These are phyloP conservation scores for Antrodiella citrinella DNA, from an alignment of 768 basidiomycete species.

Conservation along the genomic window DNA sequence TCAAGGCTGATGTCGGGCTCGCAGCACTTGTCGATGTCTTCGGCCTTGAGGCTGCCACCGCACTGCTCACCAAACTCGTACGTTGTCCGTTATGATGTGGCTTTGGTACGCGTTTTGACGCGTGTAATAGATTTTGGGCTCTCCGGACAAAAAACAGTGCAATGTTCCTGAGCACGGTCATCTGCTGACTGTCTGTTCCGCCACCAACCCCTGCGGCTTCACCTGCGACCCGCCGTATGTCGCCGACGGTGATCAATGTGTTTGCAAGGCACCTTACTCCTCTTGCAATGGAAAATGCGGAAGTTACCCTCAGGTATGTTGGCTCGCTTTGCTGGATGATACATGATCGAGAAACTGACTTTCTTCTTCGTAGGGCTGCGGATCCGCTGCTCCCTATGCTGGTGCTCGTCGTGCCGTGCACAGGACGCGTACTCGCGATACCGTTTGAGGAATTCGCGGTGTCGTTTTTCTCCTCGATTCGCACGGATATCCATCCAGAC, in stretches of 20 bases:
- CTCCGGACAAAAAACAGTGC: slow-evolving; percentile 25
- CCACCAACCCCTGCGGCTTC: slow-evolving; percentile 28
- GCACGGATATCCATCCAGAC: too few relatives aligned
- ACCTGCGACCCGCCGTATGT: slow-evolving; percentile 24
- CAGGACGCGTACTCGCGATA: background rate
- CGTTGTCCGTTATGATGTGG: slow-evolving; percentile 2
- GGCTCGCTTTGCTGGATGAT: background rate
- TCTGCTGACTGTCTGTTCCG: slow-evolving; percentile 22
- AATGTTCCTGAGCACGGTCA: slow-evolving; percentile 25
- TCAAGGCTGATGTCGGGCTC: slow-evolving; percentile 8
- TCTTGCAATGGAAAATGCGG: slow-evolving; percentile 36
- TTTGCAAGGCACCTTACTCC: slow-evolving; percentile 27
- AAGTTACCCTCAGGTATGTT: slow-evolving; percentile 6
- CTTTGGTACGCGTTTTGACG: background rate
- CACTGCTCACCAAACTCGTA: slow-evolving; percentile 18
- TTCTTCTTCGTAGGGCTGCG: slow-evolving; percentile 31
- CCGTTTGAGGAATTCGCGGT: too few relatives aligned
- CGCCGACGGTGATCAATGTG: slow-evolving; percentile 24
- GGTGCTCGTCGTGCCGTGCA: slow-evolving; percentile 9
- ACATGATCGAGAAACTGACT: too few relatives aligned
- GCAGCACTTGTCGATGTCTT: slow-evolving; percentile 5
- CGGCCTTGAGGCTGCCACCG: slow-evolving; percentile 6
- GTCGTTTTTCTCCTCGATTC: too few relatives aligned
- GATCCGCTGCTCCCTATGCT: slow-evolving; percentile 27
- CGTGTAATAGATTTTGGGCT: slow-evolving; percentile 26